Conservation (phyloP, 1,284 basidiomycete genomes). For the Xerocomus cyaneibrunnescens region DNA sequence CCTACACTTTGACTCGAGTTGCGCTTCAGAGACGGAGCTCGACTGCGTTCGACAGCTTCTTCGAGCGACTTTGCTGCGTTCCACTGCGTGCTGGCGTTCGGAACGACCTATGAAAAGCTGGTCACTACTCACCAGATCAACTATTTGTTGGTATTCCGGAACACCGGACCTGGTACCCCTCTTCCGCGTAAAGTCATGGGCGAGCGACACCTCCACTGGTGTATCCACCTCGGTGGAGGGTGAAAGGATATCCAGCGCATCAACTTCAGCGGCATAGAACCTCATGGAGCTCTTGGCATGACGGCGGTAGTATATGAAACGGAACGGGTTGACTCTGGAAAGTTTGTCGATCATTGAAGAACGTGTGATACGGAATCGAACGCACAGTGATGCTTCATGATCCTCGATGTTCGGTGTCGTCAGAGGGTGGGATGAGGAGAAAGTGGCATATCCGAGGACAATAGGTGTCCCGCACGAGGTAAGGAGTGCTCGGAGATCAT, state of each 20-base stretch:
- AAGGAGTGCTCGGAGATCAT: conserved; percentile 5
- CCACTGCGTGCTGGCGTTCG: conserved; percentile 23
- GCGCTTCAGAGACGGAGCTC: neutral
- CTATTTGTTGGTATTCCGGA: conserved; percentile 17
- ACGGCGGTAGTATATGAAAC: conserved; percentile 49
- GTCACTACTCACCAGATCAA: conserved; percentile 25
- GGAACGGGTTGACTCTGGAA: conserved; percentile 26
- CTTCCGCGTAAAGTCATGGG: conserved; percentile 31
- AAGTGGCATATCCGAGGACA: conserved; percentile 29
- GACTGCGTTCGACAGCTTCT: conserved; percentile 16
- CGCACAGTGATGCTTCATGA: conserved; percentile 16
- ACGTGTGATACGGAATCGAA: conserved; percentile 3
- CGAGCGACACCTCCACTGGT: conserved; percentile 21
- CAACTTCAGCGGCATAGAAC: conserved; percentile 52
- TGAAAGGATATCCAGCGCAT: conserved; percentile 30
- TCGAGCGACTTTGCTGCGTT: conserved; percentile 31
- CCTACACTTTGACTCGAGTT: conserved; percentile 4
- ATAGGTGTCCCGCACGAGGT: conserved; percentile 25
- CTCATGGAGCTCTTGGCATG: conserved; percentile 50
- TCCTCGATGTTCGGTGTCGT: conserved; percentile 22
- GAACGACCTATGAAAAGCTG: neutral
- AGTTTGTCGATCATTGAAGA: conserved; percentile 11
- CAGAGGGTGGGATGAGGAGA: conserved; percentile 9
- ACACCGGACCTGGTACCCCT: neutral
- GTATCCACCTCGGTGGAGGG: conserved; percentile 5